Conservation (phyloP, 805 yeast genomes). For the Yamadazyma kitorensis region DNA sequence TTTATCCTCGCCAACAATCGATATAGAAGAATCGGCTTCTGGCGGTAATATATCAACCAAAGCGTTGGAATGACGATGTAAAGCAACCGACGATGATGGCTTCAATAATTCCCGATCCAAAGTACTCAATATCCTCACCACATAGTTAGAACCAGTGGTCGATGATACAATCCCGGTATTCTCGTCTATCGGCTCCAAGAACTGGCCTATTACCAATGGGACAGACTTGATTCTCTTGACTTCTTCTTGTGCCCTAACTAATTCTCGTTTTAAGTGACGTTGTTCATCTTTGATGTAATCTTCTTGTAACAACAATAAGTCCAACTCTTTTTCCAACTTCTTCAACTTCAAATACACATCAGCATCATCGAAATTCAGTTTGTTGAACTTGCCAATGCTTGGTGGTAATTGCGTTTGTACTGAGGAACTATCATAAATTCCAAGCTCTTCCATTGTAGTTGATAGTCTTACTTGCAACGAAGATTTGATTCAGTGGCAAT, state of each 20-base stretch:
- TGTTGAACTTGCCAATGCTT: slow-evolving; percentile 1
- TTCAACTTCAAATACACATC: slow-evolving; percentile 85
- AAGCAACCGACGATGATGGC: slow-evolving; percentile 93
- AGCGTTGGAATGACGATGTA: slow-evolving; percentile 98
- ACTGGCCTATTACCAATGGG: slow-evolving; percentile 97
- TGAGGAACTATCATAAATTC: slow-evolving; percentile 21
- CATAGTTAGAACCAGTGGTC: slow-evolving; percentile 96
- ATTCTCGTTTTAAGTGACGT: slow-evolving; percentile 91
- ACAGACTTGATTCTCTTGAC: slow-evolving; percentile 97
- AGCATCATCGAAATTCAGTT: slow-evolving; percentile 24
- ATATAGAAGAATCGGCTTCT: slow-evolving; percentile 94
- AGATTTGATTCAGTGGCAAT: slow-evolving; percentile 8
- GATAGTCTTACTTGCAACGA: no score
- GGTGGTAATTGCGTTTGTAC: slow-evolving; percentile 8
- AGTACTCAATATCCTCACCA: slow-evolving; percentile 91
- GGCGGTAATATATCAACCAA: slow-evolving; percentile 97
- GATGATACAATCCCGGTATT: slow-evolving; percentile 95
- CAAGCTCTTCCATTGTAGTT: slow-evolving; percentile 36
- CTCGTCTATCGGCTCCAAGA: slow-evolving; percentile 95
- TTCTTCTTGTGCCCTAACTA: slow-evolving; percentile 96
- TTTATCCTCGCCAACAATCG: slow-evolving; percentile 92
- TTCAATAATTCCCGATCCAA: slow-evolving; percentile 91
- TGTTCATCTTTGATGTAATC: slow-evolving; percentile 98
- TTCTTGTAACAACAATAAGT: slow-evolving; percentile 81
- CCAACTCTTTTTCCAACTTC: slow-evolving; percentile 87